Conservation (phyloP, 192 early-diverging fungal genomes). For the Coemansia sp. region DNA sequence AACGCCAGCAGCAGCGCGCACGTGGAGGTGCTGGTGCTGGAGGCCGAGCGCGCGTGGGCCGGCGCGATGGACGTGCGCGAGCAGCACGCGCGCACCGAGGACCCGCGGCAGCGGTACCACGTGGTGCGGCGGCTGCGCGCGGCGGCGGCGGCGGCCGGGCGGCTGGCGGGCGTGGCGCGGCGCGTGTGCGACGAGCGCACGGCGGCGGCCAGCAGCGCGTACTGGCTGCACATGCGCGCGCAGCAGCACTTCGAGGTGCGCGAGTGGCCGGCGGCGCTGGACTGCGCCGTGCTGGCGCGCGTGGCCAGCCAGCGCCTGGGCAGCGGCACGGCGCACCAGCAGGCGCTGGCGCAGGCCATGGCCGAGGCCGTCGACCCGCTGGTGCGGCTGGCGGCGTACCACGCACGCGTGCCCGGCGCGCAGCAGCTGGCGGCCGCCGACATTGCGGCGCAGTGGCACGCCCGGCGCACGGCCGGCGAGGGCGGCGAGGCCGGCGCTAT, state of each 20-base stretch:
- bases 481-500: too few relatives aligned
- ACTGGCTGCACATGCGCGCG: slow-evolving; percentile 39
- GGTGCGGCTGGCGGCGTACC: slow-evolving; percentile 44
- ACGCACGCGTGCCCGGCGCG: slow-evolving; percentile 28
- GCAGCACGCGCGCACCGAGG: slow-evolving; percentile 43
- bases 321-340: slow-evolving; percentile 25
- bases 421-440: slow-evolving; percentile 26
- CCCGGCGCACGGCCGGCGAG: slow-evolving; percentile 3
- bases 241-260: slow-evolving; percentile 40
- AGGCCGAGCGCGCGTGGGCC: slow-evolving; percentile 49
- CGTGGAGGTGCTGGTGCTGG: slow-evolving; percentile 36
- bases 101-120: slow-evolving; percentile 48
- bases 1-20: slow-evolving; percentile 22
- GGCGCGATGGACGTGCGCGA: slow-evolving; percentile 50
- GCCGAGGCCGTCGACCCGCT: slow-evolving; percentile 35
- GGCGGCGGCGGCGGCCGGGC: slow-evolving; percentile 23
- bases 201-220: slow-evolving; percentile 21
- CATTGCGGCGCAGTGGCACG: slow-evolving; percentile 38
- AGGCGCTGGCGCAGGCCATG: slow-evolving; percentile 29
- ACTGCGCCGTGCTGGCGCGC: slow-evolving; percentile 31
- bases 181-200: slow-evolving; percentile 25
- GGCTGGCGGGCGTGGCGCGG: slow-evolving; percentile 18
- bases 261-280: slow-evolving; percentile 41
- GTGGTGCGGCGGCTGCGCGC: slow-evolving; percentile 37
- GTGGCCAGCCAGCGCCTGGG: slow-evolving; percentile 25